phyloP scores from a whole-genome alignment of 2,329 filamentous ascomycete species.

The Gaeumannomyces sp. region DNA sequence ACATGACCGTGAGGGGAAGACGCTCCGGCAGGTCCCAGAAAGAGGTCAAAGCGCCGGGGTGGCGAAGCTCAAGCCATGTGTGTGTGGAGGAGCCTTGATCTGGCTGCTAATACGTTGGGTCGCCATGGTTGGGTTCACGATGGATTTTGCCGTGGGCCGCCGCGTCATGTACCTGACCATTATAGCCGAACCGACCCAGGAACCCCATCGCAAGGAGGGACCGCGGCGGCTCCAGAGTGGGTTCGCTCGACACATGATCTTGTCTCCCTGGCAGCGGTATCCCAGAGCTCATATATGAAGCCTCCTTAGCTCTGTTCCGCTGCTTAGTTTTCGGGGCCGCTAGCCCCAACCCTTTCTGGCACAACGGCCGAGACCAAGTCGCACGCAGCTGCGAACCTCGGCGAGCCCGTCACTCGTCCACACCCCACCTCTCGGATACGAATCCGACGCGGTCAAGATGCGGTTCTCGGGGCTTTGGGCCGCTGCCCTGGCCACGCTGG shows the following conservation, averaged over 20 bases:
- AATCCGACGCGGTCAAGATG: not conserved
- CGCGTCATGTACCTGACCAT: not conserved
- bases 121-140: not conserved
- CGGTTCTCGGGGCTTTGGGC: not conserved
- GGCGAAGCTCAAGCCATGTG: not conserved
- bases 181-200: not conserved
- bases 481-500: conserved; percentile 1
- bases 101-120: not conserved
- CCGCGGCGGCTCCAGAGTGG: not conserved
- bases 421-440: not conserved
- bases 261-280: not conserved
- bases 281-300: not conserved
- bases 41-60: not conserved
- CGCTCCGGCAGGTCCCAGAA: not conserved
- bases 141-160: not conserved
- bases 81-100: not conserved
- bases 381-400: not conserved
- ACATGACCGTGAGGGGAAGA: not conserved
- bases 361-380: not conserved
- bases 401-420: too few species aligned
- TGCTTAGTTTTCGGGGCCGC: too few species aligned
- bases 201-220: not conserved
- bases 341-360: too few species aligned
- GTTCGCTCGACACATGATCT: not conserved
- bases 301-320: too few species aligned